Evolutionary conservation across 306 rosid species (phyloP).

Genomic region (Ammopiptanthus mongolicus): DNA sequence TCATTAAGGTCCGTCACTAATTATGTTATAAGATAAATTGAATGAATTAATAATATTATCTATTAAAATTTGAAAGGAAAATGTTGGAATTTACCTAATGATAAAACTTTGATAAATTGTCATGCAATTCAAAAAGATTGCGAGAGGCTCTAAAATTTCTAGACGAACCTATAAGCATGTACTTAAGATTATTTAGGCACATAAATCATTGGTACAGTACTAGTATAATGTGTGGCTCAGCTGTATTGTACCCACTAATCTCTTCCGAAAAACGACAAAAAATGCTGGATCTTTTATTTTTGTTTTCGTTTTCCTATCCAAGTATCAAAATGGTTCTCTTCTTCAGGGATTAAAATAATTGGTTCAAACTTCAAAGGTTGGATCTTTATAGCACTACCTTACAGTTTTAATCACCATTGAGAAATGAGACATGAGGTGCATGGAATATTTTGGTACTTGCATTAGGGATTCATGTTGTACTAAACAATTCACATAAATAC

Average conservation of each 20-base stretch:
- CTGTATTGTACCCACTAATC: constrained; percentile 21
- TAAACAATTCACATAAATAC: constrained; percentile 37
- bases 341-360: constrained; percentile 12
- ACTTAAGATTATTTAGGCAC: too few species aligned
- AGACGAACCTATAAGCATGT: too few species aligned
- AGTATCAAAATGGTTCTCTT: not conserved
- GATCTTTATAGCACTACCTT: not conserved
- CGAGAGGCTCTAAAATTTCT: too few species aligned
- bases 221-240: not conserved
- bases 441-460: constrained; percentile 49
- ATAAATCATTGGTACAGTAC: constrained; percentile 11
- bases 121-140: too few species aligned
- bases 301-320: not conserved
- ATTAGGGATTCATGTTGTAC: constrained; percentile 17
- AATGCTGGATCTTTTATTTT: not conserved
- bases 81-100: too few species aligned
- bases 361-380: not conserved
- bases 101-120: too few species aligned
- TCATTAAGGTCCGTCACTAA: too few species aligned
- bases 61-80: too few species aligned
- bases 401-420: constrained; percentile 13
- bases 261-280: constrained; percentile 4
- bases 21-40: too few species aligned
- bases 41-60: too few species aligned
- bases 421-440: not conserved